Conservation (phyloP, 2,329 filamentous ascomycete genomes). For the Trichoderma guizhouense region DNA sequence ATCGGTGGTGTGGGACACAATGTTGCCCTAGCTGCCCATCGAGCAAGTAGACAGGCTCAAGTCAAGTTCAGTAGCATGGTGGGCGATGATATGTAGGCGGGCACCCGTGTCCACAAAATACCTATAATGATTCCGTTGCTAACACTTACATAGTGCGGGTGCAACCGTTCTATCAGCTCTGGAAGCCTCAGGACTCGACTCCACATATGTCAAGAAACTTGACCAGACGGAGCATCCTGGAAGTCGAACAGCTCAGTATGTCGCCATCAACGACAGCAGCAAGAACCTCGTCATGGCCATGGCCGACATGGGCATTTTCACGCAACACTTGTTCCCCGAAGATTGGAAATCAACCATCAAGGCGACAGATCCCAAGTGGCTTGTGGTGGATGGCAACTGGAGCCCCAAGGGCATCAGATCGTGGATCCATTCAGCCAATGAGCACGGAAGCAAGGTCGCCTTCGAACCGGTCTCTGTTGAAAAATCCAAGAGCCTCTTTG, state of each 20-base stretch:
- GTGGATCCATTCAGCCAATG: constrained; percentile 63
- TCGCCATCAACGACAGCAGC: constrained; percentile 79
- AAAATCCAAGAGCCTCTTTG: constrained; percentile 72
- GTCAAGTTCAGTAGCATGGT: constrained; percentile 78
- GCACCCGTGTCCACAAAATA: neutral
- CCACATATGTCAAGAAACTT: constrained; percentile 58
- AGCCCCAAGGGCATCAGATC: constrained; percentile 58
- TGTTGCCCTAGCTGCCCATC: constrained; percentile 78
- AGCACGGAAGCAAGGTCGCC: constrained; percentile 57
- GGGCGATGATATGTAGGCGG: constrained; percentile 67
- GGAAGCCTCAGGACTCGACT: constrained; percentile 60
- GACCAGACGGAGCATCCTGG: constrained; percentile 46
- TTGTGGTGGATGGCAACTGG: constrained; percentile 90
- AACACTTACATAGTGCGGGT: constrained; percentile 55
- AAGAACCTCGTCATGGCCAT: constrained; percentile 88
- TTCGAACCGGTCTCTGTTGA: constrained; percentile 87
- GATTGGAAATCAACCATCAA: constrained; percentile 60
- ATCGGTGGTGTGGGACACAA: constrained; percentile 92
- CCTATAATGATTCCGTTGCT: neutral
- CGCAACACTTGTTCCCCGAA: constrained; percentile 49
- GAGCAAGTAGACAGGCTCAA: constrained; percentile 54
- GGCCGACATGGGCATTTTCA: constrained; percentile 90
- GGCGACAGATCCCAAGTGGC: constrained; percentile 63
- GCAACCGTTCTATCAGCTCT: constrained; percentile 68
- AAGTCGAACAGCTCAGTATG: constrained; percentile 80